These are phyloP conservation scores for Amanita jacksonii DNA, from an alignment of 768 basidiomycete species.

Conservation along the genomic window DNA sequence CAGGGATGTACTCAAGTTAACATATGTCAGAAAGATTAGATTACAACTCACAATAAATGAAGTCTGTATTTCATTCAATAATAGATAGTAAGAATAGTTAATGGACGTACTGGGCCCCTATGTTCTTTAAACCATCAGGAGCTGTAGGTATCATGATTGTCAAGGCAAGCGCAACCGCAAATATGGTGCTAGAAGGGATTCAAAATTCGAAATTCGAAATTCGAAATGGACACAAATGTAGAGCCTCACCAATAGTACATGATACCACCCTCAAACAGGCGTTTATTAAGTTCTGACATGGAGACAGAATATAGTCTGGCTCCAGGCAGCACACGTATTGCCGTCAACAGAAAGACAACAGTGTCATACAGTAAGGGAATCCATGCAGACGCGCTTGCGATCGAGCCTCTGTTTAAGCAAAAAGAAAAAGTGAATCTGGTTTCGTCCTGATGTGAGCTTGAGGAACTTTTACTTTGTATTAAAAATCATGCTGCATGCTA, in stretches of 20 bases:
- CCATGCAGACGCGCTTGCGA: constrained; percentile 42
- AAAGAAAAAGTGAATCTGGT: constrained; percentile 3
- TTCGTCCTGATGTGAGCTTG: background rate
- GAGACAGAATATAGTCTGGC: constrained; percentile 19
- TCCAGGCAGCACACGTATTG: constrained; percentile 27
- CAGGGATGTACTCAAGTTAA: no score
- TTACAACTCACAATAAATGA: no score
- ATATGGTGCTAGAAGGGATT: constrained; percentile 27
- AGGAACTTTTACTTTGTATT: constrained; percentile 24
- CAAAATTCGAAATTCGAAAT: no score
- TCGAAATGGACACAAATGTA: background rate
- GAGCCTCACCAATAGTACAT: constrained; percentile 32
- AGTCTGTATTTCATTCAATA: no score
- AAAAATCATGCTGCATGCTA: constrained; percentile 37
- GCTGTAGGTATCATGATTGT: constrained; percentile 37
- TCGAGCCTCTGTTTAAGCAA: constrained; percentile 24
- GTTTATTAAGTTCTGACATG: constrained; percentile 28
- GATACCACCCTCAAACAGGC: constrained; percentile 35
- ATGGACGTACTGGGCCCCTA: constrained; percentile 38
- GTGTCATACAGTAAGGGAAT: constrained; percentile 41
- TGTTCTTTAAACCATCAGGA: constrained; percentile 35
- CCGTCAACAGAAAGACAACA: constrained; percentile 28
- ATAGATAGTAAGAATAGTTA: no score
- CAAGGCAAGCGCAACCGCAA: constrained; percentile 32
- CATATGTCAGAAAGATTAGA: no score